These are phyloP conservation scores for Eucalyptus decipiens DNA, from an alignment of 345 rosid species.

Conservation along the genomic window DNA sequence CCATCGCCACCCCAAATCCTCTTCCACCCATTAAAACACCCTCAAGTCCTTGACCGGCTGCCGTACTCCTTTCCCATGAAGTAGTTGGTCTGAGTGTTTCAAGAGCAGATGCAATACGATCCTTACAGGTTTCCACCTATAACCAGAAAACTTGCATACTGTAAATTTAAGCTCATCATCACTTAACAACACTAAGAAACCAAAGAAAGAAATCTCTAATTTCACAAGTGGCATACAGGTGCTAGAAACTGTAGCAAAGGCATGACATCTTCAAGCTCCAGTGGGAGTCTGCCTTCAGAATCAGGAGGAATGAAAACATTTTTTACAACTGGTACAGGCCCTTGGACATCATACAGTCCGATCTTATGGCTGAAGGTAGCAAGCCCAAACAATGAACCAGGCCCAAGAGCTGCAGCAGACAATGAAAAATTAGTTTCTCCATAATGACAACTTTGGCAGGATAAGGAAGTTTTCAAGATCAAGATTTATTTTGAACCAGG, in stretches of 20 bases:
- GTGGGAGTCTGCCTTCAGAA: slow-evolving; percentile 42
- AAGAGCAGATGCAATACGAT: slow-evolving; percentile 80
- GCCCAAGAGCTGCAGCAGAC: slow-evolving; percentile 60
- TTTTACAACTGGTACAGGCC: slow-evolving; percentile 82
- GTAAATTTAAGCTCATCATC: not conserved
- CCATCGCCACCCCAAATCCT: slow-evolving; percentile 98
- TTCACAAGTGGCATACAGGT: slow-evolving; percentile 42
- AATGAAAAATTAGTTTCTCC: not conserved
- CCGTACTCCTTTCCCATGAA: slow-evolving; percentile 92
- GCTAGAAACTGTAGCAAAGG: slow-evolving; percentile 84
- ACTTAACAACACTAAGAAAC: not conserved
- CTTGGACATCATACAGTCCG: slow-evolving; percentile 94
- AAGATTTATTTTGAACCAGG: not conserved
- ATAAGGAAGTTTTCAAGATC: not conserved
- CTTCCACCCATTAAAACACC: slow-evolving; percentile 94
- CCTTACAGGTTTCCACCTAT: slow-evolving; percentile 91
- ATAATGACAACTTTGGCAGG: not conserved
- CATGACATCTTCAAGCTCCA: slow-evolving; percentile 94
- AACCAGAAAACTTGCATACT: not conserved
- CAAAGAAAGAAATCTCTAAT: not conserved
- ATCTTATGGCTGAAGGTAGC: slow-evolving; percentile 91
- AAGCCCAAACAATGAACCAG: slow-evolving; percentile 90
- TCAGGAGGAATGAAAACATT: slow-evolving; percentile 80
- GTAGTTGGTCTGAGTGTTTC: slow-evolving; percentile 94
- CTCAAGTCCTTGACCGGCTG: slow-evolving; percentile 67